Base-by-base conservation (phyloP, 2,329 filamentous ascomycete genomes). In the Nothophoma quercina region DNA sequence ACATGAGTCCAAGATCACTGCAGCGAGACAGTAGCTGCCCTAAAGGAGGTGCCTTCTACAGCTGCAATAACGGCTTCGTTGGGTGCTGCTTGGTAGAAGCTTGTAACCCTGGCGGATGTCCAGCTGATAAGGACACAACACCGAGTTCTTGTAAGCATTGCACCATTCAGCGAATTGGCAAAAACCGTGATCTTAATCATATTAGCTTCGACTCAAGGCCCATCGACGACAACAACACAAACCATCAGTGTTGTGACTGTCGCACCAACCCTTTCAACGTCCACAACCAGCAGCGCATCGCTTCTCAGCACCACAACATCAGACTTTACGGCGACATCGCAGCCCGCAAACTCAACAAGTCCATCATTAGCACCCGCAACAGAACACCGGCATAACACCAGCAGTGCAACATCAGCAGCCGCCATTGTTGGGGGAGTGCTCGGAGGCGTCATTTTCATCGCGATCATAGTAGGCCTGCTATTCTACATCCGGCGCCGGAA, bases 21-120 rank as follows among this genome's bases (percentile, higher is more conserved):
- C 45, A 48, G 19, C 52, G 59, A n/a, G 29, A 41, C 15, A 26
- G 13, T 18, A 55, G 52, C 22, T 67, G 64, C 10, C 60, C 58
- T 1, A 40, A 39, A 12, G 62, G 65, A 10, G 63, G 62, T 16
- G 30, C 35, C 7, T 67, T 60, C 21, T 69, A 70, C 34, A 52
- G 32, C 9, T 70, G 69, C 33, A 40, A 46, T 28, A 35, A 30
- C 22, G 55, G 50, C 1, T 71, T 61, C 30, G 26, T 28, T 23
- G 69, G 67, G 23, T 70, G 67, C 38, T 72, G 66, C 38, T n/a
- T 59, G 12, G 57, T 56, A 9, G 62, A 69, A 23, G 55, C 68
- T 43, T 70, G 65, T 45, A 54, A 29, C 38, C 51, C 53, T 18
- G 40, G 41, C 22, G 56, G 56, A 5, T 71, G 68, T 56, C 64